Percentiles rank a stretch among this genome's conserved stretches.
Conservation (phyloP, 1,284 basidiomycete genomes). For the Tetrapyrgos nigripes region DNA sequence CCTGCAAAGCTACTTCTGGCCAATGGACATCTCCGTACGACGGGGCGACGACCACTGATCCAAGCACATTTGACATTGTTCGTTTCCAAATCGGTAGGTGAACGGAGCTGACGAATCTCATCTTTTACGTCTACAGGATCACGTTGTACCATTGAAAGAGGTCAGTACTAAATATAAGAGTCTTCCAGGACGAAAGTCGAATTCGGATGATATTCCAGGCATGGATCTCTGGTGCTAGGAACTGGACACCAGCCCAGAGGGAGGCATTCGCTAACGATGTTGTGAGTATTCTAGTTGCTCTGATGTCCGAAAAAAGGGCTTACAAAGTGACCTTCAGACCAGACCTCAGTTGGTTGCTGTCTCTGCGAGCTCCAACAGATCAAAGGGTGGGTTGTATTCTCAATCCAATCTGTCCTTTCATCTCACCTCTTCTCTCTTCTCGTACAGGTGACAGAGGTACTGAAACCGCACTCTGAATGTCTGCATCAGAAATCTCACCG, state of each 20-base stretch:
- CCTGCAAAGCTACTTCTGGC: conserved; percentile 52
- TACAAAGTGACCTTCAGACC: conserved; percentile 21
- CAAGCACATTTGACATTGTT: conserved; percentile 60
- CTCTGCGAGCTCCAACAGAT: conserved; percentile 34
- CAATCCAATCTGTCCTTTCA: not conserved
- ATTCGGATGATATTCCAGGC: conserved; percentile 35
- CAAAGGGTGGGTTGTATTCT: conserved; percentile 19
- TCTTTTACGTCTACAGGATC: conserved; percentile 44
- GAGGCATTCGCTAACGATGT: conserved; percentile 60
- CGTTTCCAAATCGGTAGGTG: no score
- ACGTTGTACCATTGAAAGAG: conserved; percentile 59
- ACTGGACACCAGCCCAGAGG: conserved; percentile 53
- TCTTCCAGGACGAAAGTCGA: not conserved
- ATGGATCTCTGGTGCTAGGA: conserved; percentile 58
- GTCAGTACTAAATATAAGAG: conserved; percentile 22
- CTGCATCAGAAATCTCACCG: not conserved
- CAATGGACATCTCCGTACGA: conserved; percentile 62
- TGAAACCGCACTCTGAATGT: not conserved
- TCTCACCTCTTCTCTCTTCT: not conserved
- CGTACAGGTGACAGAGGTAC: conserved; percentile 22
- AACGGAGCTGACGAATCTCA: no score
- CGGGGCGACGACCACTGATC: conserved; percentile 44
- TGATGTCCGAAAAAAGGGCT: not conserved
- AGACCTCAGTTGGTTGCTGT: conserved; percentile 59
- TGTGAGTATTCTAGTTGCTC: not conserved